These are phyloP conservation scores for Venturia pyrina DNA, from an alignment of 2,329 filamentous ascomycete species.

Conservation along the genomic window DNA sequence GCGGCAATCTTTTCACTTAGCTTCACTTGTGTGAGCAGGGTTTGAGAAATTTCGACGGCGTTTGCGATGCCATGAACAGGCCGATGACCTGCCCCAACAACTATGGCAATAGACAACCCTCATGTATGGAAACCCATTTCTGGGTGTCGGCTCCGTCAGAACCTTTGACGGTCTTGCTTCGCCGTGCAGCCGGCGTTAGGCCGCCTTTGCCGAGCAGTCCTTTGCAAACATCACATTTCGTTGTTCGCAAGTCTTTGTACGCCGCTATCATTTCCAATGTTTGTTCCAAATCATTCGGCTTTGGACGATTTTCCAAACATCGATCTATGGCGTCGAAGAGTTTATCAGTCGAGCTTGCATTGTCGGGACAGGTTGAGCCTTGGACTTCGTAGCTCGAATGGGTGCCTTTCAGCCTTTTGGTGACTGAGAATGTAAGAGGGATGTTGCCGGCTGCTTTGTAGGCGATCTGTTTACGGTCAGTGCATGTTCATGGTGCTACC, in stretches of 20 bases:
- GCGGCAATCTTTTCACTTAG: no score
- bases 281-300: constrained; percentile 6
- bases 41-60: background rate
- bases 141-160: background rate
- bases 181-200: constrained; percentile 1
- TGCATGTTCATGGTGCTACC: background rate
- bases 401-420: background rate
- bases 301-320: constrained; percentile 9
- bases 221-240: constrained; percentile 12
- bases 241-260: constrained; percentile 4
- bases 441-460: background rate
- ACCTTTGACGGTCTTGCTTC: constrained; percentile 7
- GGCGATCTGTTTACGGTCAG: background rate
- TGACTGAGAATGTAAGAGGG: constrained; percentile 6
- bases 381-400: constrained; percentile 5
- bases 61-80: background rate
- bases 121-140: constrained; percentile 11
- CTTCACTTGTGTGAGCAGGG: background rate
- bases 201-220: constrained; percentile 4
- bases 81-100: background rate
- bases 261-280: constrained; percentile 13
- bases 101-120: constrained; percentile 6
- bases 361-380: background rate
- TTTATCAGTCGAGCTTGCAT: background rate
- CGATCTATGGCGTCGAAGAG: constrained; percentile 11